phyloP scores from a whole-genome alignment of 345 rosid species.

The Sapria himalayana region DNA sequence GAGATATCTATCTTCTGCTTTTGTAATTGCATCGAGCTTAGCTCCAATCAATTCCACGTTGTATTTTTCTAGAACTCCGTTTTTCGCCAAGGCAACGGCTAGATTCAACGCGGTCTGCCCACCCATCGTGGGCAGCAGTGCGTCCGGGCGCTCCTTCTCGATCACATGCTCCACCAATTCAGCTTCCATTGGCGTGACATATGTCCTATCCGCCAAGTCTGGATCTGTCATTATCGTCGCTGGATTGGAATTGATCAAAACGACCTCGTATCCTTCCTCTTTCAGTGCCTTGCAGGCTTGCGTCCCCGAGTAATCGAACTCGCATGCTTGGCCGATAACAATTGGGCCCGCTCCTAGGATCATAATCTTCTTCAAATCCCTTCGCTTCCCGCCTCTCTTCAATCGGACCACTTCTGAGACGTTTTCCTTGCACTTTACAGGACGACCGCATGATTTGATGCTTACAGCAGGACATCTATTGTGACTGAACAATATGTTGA shows the following conservation, averaged over 20 bases:
- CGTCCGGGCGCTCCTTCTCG: constrained; percentile 70
- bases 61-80: constrained; percentile 47
- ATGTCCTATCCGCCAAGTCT: constrained; percentile 69
- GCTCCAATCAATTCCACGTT: constrained; percentile 89
- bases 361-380: constrained; percentile 73
- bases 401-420: too few relatives aligned
- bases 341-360: constrained; percentile 96
- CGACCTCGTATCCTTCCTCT: constrained; percentile 77
- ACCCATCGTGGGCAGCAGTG: constrained; percentile 87
- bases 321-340: constrained; percentile 95
- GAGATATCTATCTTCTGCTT: constrained; percentile 80
- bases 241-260: constrained; percentile 82
- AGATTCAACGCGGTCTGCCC: constrained; percentile 93
- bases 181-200: constrained; percentile 76
- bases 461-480: too few relatives aligned
- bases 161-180: constrained; percentile 75
- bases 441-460: too few relatives aligned
- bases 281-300: constrained; percentile 84
- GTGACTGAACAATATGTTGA: too few relatives aligned
- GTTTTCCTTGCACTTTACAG: too few relatives aligned
- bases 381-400: constrained; percentile 54
- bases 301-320: constrained; percentile 94
- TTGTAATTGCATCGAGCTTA: constrained; percentile 72
- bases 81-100: constrained; percentile 73
- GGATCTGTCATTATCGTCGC: constrained; percentile 99